These are phyloP conservation scores for Venturia oleaginea DNA, from an alignment of 2,329 filamentous ascomycete species.

Conservation along the genomic window DNA sequence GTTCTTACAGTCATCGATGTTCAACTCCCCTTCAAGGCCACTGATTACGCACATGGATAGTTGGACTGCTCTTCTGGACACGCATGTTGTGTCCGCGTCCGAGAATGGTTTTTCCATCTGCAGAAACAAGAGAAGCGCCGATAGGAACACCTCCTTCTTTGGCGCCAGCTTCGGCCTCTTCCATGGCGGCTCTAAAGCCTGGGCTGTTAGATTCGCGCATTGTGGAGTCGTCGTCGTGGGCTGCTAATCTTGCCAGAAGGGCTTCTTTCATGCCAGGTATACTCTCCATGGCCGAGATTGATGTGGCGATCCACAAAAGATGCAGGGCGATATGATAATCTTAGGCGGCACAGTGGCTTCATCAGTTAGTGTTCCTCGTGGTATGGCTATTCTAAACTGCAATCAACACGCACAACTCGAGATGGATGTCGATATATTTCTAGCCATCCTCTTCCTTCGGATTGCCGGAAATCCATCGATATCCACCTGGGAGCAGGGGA, in stretches of 20 bases:
- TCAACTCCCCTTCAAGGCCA: background rate
- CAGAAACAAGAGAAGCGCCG: constrained; percentile 55
- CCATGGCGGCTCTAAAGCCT: constrained; percentile 49
- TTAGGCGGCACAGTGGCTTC: too few species aligned
- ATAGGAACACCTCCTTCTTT: constrained; percentile 42
- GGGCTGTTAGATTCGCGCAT: constrained; percentile 5
- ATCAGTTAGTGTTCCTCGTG: too few species aligned
- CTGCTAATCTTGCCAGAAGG: background rate
- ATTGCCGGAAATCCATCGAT: too few species aligned
- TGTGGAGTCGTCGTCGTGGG: background rate
- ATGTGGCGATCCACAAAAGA: too few species aligned
- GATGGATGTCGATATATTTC: too few species aligned
- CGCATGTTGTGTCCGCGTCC: constrained; percentile 68
- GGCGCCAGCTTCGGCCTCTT: constrained; percentile 46
- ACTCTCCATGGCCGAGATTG: background rate
- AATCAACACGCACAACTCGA: too few species aligned
- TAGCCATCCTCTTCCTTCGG: too few species aligned
- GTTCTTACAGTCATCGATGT: background rate
- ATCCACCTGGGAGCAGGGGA: too few species aligned
- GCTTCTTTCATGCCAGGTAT: constrained; percentile 1
- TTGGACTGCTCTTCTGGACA: constrained; percentile 61
- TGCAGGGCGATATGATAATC: too few species aligned
- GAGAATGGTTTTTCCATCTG: constrained; percentile 59
- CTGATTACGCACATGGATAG: constrained; percentile 52
- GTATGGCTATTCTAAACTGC: too few species aligned